Percentiles rank a stretch among this genome's conserved stretches.
These are phyloP conservation scores for Actinomucor elegans DNA, from an alignment of 371 early-diverging fungal species.

Conservation along the genomic window DNA sequence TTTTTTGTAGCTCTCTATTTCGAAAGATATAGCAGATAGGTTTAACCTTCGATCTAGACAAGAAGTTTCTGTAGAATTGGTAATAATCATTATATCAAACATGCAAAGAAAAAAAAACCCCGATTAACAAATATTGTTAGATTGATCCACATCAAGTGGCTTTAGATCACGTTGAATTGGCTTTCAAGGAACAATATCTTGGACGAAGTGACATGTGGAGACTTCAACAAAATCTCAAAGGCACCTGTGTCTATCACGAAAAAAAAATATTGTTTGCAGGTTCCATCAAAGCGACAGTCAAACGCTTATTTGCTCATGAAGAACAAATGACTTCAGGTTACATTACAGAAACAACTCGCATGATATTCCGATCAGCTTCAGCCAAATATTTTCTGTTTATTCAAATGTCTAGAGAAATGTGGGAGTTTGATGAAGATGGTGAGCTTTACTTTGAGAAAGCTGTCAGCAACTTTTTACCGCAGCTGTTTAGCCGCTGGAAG, in stretches of 20 bases:
- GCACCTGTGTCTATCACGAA: slow-evolving; percentile 76
- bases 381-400: slow-evolving; percentile 92
- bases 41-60: slow-evolving; percentile 52
- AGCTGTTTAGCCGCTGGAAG: slow-evolving; percentile 89
- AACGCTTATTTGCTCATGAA: slow-evolving; percentile 71
- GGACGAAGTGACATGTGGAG: slow-evolving; percentile 95
- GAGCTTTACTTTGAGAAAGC: slow-evolving; percentile 91
- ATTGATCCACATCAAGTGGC: slow-evolving; percentile 63
- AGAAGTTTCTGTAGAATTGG: slow-evolving; percentile 66
- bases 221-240: slow-evolving; percentile 71
- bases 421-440: slow-evolving; percentile 96
- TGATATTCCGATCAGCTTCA: slow-evolving; percentile 93
- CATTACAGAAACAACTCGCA: slow-evolving; percentile 75
- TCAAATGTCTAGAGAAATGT: slow-evolving; percentile 96
- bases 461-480: slow-evolving; percentile 86
- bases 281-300: slow-evolving; percentile 85
- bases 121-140: slow-evolving; percentile 40
- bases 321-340: slow-evolving; percentile 62
- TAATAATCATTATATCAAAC: slow-evolving; percentile 31
- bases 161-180: slow-evolving; percentile 83
- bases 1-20: slow-evolving; percentile 36
- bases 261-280: slow-evolving; percentile 73
- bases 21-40: slow-evolving; percentile 44
- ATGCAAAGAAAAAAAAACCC: slow-evolving; percentile 13
- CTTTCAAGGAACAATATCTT: slow-evolving; percentile 91